These are phyloP conservation scores for Thalassiosira pacifica DNA, from an alignment of 352 stramenopile genomes.

Conservation along the genomic window DNA sequence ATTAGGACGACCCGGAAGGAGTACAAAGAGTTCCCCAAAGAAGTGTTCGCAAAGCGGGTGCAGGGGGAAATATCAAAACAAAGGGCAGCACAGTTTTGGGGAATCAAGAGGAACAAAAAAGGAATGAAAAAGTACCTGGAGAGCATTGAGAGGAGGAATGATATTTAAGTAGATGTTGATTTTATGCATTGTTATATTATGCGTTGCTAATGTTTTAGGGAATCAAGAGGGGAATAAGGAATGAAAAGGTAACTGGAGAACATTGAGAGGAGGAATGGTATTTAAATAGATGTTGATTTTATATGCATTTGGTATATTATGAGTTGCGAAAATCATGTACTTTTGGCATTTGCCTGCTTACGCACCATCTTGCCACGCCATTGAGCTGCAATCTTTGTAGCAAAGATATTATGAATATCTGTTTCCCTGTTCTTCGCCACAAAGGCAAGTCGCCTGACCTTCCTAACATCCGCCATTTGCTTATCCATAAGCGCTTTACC, in stretches of 20 bases:
- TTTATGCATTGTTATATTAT: background rate
- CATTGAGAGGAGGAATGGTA: background rate
- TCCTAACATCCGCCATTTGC: background rate
- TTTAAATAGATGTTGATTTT: background rate
- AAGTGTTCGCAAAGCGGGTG: slow-evolving; percentile 23
- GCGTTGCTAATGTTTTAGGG: background rate
- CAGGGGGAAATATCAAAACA: slow-evolving; percentile 21
- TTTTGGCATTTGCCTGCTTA: no score
- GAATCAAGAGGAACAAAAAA: background rate
- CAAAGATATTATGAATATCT: background rate
- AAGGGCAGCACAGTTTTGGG: no score
- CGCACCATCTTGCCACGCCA: background rate
- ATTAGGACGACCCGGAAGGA: slow-evolving; percentile 4
- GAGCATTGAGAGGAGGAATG: background rate
- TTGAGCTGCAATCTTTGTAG: background rate
- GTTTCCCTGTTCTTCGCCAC: background rate
- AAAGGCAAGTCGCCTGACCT: background rate
- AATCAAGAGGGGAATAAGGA: background rate
- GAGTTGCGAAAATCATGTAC: background rate
- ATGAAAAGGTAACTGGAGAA: background rate
- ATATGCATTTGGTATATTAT: background rate
- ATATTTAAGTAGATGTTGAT: background rate
- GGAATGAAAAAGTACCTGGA: background rate
- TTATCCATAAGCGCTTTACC: background rate
- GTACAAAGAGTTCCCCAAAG: slow-evolving; percentile 17